These are phyloP conservation scores for Nemania sp. DNA, from an alignment of 2,329 filamentous ascomycete species.

Conservation along the genomic window DNA sequence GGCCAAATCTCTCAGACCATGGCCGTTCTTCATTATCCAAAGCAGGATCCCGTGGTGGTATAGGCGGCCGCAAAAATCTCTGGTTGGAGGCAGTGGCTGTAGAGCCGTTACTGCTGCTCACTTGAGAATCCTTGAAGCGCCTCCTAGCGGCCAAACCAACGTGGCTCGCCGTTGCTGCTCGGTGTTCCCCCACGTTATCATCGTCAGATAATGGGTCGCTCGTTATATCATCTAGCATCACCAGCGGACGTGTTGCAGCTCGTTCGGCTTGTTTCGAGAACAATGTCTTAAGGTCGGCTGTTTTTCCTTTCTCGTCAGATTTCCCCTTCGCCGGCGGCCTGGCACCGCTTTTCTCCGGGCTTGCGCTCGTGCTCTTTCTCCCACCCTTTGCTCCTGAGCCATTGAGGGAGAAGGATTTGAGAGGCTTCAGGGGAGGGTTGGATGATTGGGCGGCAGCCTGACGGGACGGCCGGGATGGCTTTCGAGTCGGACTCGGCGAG, in stretches of 20 bases:
- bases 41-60: slow-evolving; percentile 33
- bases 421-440: slow-evolving; percentile 31
- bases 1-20: slow-evolving; percentile 86
- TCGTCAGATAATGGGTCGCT: slow-evolving; percentile 64
- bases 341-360: slow-evolving; percentile 49
- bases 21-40: slow-evolving; percentile 65
- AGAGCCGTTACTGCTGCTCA: slow-evolving; percentile 30
- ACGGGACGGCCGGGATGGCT: slow-evolving; percentile 27
- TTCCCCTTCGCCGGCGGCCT: slow-evolving; percentile 41
- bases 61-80: slow-evolving; percentile 53
- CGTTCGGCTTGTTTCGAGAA: slow-evolving; percentile 65
- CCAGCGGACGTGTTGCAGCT: slow-evolving; percentile 42
- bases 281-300: slow-evolving; percentile 59
- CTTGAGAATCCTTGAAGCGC: slow-evolving; percentile 48
- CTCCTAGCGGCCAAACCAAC: slow-evolving; percentile 61
- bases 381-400: slow-evolving; percentile 30
- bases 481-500: slow-evolving; percentile 36
- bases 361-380: slow-evolving; percentile 47
- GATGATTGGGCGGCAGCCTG: slow-evolving; percentile 25
- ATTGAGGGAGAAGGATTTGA: slow-evolving; percentile 34
- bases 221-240: slow-evolving; percentile 52
- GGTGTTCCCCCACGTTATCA: slow-evolving; percentile 57
- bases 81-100: slow-evolving; percentile 46
- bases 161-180: slow-evolving; percentile 55
- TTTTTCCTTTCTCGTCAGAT: slow-evolving; percentile 54